Evolutionary conservation across 306 rosid genomes (phyloP), one percentile per base, ranked within the genome.

Genomic region (Trifolium fragiferum): DNA sequence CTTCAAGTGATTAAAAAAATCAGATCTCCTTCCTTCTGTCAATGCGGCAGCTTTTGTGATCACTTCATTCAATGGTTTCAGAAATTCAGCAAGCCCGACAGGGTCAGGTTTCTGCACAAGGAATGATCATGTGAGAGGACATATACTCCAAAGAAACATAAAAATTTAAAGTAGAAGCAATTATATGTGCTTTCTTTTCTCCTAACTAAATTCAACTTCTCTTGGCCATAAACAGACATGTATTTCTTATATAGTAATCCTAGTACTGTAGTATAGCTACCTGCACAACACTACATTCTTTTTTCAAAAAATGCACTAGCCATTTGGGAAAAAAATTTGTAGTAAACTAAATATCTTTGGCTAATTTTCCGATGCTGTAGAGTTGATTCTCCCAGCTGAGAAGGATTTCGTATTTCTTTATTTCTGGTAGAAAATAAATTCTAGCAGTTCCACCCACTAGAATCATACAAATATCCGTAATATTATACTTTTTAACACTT

Each of bases 21-120:
- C 92, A 64, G 93, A 86, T 60, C 97, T 81, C 88, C 88, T 87
- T 82, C 96, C 98, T 78, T 94, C 97, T 37, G 93, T 87, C 84
- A 91, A 70, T 43, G 81, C 68, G 44, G 51, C 66, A 74, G 96
- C 93, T 84, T 88, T 91, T 4, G 30, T 21, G 51, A 91, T 88
- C 66, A 76, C 94, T 72, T 86, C 92, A 41, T 94, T 87, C 84
- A 94, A 78, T 47, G 98, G 98, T 81, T 87, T 90, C 61, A 94
- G 86, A 86, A 94, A 94, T 81, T 88, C 96, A 72, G 85, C 88
- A 71, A 94, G 23, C 51, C 93, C 90, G n/a, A 87, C 85, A 51
- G 32, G 60, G 80, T 90, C 88, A 67, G 98, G 98, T 83, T 94
- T 94, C 98, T 94, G 92, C 83, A 70, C 37, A 79, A 60, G 27